Percentiles rank a stretch among this genome's conserved stretches.
Conservation (phyloP, 192 early-diverging fungal genomes). For the Geosiphon pyriformis region DNA sequence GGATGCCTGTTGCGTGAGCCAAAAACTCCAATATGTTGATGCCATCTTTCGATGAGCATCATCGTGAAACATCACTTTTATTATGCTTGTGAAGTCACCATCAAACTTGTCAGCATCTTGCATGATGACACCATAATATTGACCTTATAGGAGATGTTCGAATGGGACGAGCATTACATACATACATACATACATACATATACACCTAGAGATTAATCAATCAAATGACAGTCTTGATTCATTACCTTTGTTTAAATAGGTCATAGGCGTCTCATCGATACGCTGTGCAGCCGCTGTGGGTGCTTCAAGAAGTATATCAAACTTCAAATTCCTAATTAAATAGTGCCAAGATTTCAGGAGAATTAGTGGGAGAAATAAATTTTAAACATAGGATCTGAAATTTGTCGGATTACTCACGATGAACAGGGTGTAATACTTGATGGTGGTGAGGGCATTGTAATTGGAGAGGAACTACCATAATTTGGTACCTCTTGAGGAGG, state of each 20-base stretch:
- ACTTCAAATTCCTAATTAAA: constrained; percentile 27
- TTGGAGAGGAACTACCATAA: constrained; percentile 14
- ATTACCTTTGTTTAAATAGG: constrained; percentile 71
- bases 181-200: too few species aligned
- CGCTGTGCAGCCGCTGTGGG: constrained; percentile 48
- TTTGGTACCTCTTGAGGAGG: constrained; percentile 21
- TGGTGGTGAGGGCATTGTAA: constrained; percentile 21
- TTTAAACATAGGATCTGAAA: not conserved
- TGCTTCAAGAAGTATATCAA: constrained; percentile 35
- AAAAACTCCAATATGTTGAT: constrained; percentile 64
- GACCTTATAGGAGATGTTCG: constrained; percentile 30
- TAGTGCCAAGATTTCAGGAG: not conserved
- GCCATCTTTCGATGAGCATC: constrained; percentile 59
- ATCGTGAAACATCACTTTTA: constrained; percentile 69
- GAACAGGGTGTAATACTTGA: constrained; percentile 13
- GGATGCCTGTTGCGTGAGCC: constrained; percentile 63
- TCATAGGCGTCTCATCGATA: constrained; percentile 54
- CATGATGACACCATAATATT: constrained; percentile 53
- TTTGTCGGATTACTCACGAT: not conserved
- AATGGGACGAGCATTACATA: too few species aligned
- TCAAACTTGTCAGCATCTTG: constrained; percentile 45
- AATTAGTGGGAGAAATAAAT: not conserved
- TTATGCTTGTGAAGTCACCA: constrained; percentile 45
- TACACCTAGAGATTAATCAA: not conserved
- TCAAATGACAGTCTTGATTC: not conserved